These are phyloP conservation scores for Penicillium sp. DNA, from an alignment of 2,329 filamentous ascomycete genomes.

Conservation along the genomic window DNA sequence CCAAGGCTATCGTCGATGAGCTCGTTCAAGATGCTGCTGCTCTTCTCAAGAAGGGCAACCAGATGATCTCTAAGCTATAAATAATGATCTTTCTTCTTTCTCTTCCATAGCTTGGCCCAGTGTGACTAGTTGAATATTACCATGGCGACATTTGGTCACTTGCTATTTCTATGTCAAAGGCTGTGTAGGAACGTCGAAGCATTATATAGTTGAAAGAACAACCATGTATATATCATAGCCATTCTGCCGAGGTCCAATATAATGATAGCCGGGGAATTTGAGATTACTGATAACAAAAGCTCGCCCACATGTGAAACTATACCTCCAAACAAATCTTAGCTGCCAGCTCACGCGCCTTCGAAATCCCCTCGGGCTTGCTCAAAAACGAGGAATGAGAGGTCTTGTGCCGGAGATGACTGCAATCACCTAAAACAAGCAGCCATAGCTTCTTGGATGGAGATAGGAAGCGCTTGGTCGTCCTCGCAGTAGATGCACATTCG, in stretches of 20 bases:
- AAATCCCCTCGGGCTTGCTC: neutral
- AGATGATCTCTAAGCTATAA: slow-evolving; percentile 69
- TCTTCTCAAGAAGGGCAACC: slow-evolving; percentile 66
- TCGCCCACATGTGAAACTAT: no score
- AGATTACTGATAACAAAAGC: no score
- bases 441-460: neutral
- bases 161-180: neutral
- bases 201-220: neutral
- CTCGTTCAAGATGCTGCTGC: slow-evolving; percentile 78
- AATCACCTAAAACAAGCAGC: neutral
- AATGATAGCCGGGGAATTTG: no score
- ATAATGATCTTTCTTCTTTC: slow-evolving; percentile 17
- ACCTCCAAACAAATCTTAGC: neutral
- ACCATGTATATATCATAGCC: no score
- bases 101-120: slow-evolving; percentile 1
- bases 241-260: no score
- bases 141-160: neutral
- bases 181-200: neutral
- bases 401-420: neutral
- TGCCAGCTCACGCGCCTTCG: neutral
- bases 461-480: no score
- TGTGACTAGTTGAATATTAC: neutral
- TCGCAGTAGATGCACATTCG: neutral
- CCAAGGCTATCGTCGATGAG: slow-evolving; percentile 91
- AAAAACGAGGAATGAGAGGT: neutral